phyloP scores from a whole-genome alignment of 2,329 filamentous ascomycete species.

The Epichloe coenophiala region DNA sequence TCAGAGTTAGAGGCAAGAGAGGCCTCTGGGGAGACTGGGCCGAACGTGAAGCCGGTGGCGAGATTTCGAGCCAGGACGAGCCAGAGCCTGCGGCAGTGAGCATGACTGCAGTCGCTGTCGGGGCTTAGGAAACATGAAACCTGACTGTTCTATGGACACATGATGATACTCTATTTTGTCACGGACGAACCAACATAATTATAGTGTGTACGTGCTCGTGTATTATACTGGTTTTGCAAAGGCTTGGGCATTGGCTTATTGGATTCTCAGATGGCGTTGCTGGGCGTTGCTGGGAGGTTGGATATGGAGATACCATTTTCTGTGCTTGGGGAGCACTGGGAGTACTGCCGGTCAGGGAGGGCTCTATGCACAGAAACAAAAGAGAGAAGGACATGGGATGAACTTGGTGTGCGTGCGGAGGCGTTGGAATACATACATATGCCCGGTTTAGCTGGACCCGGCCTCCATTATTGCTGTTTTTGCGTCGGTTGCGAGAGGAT shows the following conservation, averaged over 20 bases:
- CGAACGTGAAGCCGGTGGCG: slow-evolving; percentile 56
- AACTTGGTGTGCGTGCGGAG: background rate
- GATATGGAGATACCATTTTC: slow-evolving; percentile 24
- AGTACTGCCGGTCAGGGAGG: slow-evolving; percentile 9
- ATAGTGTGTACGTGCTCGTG: background rate
- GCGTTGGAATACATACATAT: background rate
- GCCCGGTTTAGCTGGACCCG: background rate
- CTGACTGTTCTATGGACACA: slow-evolving; percentile 5
- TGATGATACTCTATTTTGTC: background rate
- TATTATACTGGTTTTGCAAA: slow-evolving; percentile 7
- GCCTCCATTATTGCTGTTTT: background rate
- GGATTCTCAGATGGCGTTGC: slow-evolving; percentile 20
- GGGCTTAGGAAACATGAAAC: slow-evolving; percentile 14
- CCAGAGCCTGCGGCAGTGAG: slow-evolving; percentile 22
- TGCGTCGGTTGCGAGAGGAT: background rate
- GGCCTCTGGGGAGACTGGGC: slow-evolving; percentile 98
- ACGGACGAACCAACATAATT: slow-evolving; percentile 1
- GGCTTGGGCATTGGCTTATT: slow-evolving; percentile 16
- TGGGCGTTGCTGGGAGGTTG: slow-evolving; percentile 18
- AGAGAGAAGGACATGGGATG: slow-evolving; percentile 10
- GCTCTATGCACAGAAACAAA: background rate
- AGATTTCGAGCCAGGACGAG: slow-evolving; percentile 40
- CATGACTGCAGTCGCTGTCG: slow-evolving; percentile 23
- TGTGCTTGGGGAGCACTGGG: slow-evolving; percentile 12
- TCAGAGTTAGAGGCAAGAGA: slow-evolving; percentile 78